phyloP scores from a whole-genome alignment of 768 basidiomycete genomes.

The Pulveroboletus sp. region DNA sequence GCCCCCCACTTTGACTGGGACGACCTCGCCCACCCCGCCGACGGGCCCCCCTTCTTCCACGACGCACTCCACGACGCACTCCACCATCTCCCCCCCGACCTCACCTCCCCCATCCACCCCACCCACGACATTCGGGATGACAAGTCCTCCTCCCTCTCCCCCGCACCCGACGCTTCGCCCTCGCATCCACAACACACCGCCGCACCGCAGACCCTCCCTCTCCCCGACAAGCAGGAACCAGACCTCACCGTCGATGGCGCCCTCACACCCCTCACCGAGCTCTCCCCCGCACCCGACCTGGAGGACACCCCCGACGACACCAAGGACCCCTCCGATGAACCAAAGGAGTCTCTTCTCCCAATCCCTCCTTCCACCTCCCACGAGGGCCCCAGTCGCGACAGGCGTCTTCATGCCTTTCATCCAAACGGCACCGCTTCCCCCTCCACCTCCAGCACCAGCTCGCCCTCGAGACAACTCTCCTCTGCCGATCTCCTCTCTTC shows the following conservation, averaged over 20 bases:
- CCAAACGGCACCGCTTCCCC: slow-evolving; percentile 25
- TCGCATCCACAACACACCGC: slow-evolving; percentile 22
- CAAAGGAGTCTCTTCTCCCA: slow-evolving; percentile 11
- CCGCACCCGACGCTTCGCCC: slow-evolving; percentile 47
- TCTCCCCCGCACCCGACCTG: slow-evolving; percentile 63
- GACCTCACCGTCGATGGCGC: slow-evolving; percentile 40
- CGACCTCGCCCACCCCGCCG: slow-evolving; percentile 25
- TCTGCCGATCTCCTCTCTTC: slow-evolving; percentile 18
- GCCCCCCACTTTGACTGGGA: slow-evolving; percentile 36
- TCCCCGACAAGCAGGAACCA: slow-evolving; percentile 30
- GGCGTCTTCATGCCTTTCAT: slow-evolving; percentile 15
- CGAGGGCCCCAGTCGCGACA: slow-evolving; percentile 16
- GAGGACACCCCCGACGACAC: slow-evolving; percentile 38
- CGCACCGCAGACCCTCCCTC: slow-evolving; percentile 17
- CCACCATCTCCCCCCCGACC: slow-evolving; percentile 12
- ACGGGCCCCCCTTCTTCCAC: slow-evolving; percentile 26
- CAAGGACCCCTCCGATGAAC: slow-evolving; percentile 37
- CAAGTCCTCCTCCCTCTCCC: slow-evolving; percentile 57
- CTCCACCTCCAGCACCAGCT: slow-evolving; percentile 13
- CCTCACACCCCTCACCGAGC: slow-evolving; percentile 75
- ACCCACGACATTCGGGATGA: slow-evolving; percentile 32
- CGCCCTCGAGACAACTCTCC: slow-evolving; percentile 23
- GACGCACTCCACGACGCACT: slow-evolving; percentile 21
- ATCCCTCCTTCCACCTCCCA: slow-evolving; percentile 18
- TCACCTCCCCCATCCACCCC: slow-evolving; percentile 11